These are phyloP conservation scores for Alternaria sp. DNA, from an alignment of 2,329 filamentous ascomycete species.

Conservation along the genomic window DNA sequence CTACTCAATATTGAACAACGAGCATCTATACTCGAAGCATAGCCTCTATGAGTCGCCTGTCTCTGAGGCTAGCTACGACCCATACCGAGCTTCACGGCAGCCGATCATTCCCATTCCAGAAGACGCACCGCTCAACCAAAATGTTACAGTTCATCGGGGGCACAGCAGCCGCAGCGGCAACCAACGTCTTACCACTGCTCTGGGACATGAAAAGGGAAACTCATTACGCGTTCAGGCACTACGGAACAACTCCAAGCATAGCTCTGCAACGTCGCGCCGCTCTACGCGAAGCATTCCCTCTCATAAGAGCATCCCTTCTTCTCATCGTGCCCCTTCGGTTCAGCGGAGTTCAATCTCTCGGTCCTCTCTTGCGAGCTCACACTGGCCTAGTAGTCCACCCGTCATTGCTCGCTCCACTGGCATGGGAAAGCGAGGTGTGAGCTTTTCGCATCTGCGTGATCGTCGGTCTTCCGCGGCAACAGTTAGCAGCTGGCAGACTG, in stretches of 20 bases:
- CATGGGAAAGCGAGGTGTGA: slow-evolving; percentile 68
- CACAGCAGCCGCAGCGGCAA: slow-evolving; percentile 47
- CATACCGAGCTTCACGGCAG: slow-evolving; percentile 75
- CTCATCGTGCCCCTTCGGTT: slow-evolving; percentile 35
- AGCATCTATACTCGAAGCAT: slow-evolving; percentile 59
- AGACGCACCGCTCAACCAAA: slow-evolving; percentile 67
- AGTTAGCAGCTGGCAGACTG: slow-evolving; percentile 45
- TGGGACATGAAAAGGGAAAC: slow-evolving; percentile 53
- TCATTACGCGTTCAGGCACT: slow-evolving; percentile 55
- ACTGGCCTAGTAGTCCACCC: slow-evolving; percentile 59
- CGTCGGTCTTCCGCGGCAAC: slow-evolving; percentile 56
- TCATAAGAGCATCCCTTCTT: slow-evolving; percentile 44
- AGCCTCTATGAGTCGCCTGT: slow-evolving; percentile 60
- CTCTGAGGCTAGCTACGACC: slow-evolving; percentile 77
- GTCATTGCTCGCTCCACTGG: slow-evolving; percentile 60
- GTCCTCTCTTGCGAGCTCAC: slow-evolving; percentile 58
- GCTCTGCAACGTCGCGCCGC: slow-evolving; percentile 43
- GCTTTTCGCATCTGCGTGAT: slow-evolving; percentile 64
- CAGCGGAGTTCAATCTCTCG: slow-evolving; percentile 43
- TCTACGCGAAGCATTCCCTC: slow-evolving; percentile 30
- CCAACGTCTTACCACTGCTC: slow-evolving; percentile 46
- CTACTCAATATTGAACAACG: slow-evolving; percentile 66
- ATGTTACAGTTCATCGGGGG: slow-evolving; percentile 72
- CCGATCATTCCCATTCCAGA: slow-evolving; percentile 54
- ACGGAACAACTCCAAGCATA: slow-evolving; percentile 43